Percentiles rank a stretch among this genome's conserved stretches.
These are phyloP conservation scores for Dysphania ambrosioides DNA, from an alignment of 148 eudicot species.

Conservation along the genomic window DNA sequence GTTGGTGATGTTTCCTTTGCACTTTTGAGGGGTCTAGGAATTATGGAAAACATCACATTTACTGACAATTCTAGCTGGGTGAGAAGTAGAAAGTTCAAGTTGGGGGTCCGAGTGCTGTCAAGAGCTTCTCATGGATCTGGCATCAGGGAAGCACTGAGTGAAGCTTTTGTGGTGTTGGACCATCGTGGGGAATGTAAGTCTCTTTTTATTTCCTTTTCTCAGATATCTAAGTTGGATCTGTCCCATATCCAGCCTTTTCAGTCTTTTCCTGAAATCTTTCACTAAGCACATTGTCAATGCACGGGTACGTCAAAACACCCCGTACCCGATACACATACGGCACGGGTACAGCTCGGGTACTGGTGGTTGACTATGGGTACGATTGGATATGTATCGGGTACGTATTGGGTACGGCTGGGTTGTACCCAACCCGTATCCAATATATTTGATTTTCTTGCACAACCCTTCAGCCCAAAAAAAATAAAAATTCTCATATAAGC, in stretches of 20 bases:
- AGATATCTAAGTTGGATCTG: background rate
- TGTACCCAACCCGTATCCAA: too few relatives aligned
- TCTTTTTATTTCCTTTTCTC: conserved; percentile 4
- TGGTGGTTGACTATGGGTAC: too few relatives aligned
- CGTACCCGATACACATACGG: too few relatives aligned
- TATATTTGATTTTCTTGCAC: too few relatives aligned
- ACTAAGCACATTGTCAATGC: too few relatives aligned
- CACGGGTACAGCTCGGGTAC: too few relatives aligned
- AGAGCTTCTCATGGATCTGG: conserved; percentile 27
- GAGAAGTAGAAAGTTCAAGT: conserved; percentile 62
- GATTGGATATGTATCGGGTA: too few relatives aligned
- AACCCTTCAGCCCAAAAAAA: too few relatives aligned
- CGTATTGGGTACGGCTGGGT: too few relatives aligned
- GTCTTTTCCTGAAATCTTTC: too few relatives aligned
- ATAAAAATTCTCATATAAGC: too few relatives aligned
- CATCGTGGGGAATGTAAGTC: conserved; percentile 87
- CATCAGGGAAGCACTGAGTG: conserved; percentile 71
- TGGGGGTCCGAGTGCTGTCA: conserved; percentile 51
- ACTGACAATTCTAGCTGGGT: conserved; percentile 93
- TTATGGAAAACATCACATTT: conserved; percentile 40
- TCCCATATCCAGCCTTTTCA: background rate
- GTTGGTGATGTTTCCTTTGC: conserved; percentile 40
- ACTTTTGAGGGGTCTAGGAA: conserved; percentile 58
- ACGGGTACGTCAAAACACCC: too few relatives aligned
- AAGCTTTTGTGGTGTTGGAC: conserved; percentile 70